These are phyloP conservation scores for Bipolaris sorokiniana DNA, from an alignment of 2,329 filamentous ascomycete species.

Conservation along the genomic window DNA sequence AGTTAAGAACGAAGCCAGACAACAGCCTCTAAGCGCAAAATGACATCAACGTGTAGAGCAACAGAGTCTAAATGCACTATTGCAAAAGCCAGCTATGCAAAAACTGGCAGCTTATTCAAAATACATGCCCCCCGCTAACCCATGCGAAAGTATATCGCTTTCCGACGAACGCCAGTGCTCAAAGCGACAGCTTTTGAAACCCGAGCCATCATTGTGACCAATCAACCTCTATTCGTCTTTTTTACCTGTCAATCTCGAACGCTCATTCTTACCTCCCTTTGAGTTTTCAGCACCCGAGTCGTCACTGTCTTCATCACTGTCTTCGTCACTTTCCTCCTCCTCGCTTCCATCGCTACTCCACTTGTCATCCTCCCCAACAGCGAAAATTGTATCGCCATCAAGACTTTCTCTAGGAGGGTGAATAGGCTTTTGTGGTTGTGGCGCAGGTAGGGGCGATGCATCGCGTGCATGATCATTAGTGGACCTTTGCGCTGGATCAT, in stretches of 20 bases:
- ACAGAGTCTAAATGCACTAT: not conserved
- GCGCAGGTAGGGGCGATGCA: conserved; percentile 60
- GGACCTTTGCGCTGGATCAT: conserved; percentile 49
- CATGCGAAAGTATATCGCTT: conserved; percentile 8
- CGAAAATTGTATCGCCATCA: conserved; percentile 95
- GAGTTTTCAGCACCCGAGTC: conserved; percentile 39
- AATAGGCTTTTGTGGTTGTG: conserved; percentile 56
- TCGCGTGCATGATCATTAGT: conserved; percentile 42
- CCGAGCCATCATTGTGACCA: conserved; percentile 1
- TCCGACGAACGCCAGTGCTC: conserved; percentile 18
- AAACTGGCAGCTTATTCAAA: conserved; percentile 3
- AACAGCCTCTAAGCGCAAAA: not conserved
- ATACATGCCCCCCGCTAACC: conserved; percentile 11
- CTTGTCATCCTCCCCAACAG: conserved; percentile 85
- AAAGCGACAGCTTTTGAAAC: conserved; percentile 7
- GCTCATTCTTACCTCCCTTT: conserved; percentile 38
- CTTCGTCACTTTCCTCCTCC: conserved; percentile 12
- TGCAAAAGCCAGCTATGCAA: conserved; percentile 14
- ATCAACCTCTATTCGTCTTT: conserved; percentile 39
- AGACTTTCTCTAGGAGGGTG: conserved; percentile 65
- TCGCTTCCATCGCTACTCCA: conserved; percentile 69
- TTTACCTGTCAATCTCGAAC: conserved; percentile 41
- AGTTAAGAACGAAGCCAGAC: conserved; percentile 11
- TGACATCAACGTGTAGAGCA: not conserved
- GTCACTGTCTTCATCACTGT: conserved; percentile 6